phyloP scores from a whole-genome alignment of 2,329 filamentous ascomycete genomes.

The Xylariomycetidae sp. region DNA sequence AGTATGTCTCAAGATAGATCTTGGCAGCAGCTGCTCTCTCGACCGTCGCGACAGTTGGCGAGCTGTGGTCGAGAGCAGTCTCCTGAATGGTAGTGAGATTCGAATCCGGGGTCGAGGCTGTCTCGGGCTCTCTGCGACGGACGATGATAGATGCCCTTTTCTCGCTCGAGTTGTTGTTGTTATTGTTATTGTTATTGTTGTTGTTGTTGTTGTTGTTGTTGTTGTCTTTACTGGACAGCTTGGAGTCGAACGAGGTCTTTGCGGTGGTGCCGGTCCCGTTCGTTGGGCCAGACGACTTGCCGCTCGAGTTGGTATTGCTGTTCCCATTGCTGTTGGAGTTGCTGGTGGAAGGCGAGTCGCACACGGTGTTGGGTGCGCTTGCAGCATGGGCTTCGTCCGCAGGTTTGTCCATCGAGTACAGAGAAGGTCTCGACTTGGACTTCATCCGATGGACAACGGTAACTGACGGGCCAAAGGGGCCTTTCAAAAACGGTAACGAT shows the following conservation, averaged over 20 bases:
- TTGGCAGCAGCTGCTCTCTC: slow-evolving; percentile 78
- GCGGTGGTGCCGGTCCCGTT: slow-evolving; percentile 26
- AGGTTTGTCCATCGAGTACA: slow-evolving; percentile 29
- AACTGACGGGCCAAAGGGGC: slow-evolving; percentile 30
- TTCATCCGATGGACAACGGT: slow-evolving; percentile 37
- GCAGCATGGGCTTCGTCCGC: slow-evolving; percentile 17
- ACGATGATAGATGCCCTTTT: slow-evolving; percentile 22
- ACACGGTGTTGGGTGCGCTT: slow-evolving; percentile 14
- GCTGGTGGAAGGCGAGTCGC: slow-evolving; percentile 14
- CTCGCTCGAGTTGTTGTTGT: slow-evolving; percentile 21
- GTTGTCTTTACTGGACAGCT: slow-evolving; percentile 28
- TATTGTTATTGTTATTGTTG: no score
- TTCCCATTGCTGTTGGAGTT: slow-evolving; percentile 18
- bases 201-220: no score
- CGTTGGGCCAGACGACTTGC: slow-evolving; percentile 20
- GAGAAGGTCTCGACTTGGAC: slow-evolving; percentile 31
- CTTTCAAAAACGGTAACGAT: slow-evolving; percentile 33
- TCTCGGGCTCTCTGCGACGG: slow-evolving; percentile 19
- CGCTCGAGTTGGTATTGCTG: slow-evolving; percentile 24
- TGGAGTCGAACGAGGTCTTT: slow-evolving; percentile 37
- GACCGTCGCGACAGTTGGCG: slow-evolving; percentile 50
- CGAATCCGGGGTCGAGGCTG: slow-evolving; percentile 16
- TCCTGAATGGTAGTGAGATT: slow-evolving; percentile 28
- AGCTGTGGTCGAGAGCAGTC: slow-evolving; percentile 19
- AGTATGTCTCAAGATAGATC: slow-evolving; percentile 79